Base-by-base conservation (phyloP, 2,329 filamentous ascomycete genomes). In the Botrytis elliptica region DNA sequence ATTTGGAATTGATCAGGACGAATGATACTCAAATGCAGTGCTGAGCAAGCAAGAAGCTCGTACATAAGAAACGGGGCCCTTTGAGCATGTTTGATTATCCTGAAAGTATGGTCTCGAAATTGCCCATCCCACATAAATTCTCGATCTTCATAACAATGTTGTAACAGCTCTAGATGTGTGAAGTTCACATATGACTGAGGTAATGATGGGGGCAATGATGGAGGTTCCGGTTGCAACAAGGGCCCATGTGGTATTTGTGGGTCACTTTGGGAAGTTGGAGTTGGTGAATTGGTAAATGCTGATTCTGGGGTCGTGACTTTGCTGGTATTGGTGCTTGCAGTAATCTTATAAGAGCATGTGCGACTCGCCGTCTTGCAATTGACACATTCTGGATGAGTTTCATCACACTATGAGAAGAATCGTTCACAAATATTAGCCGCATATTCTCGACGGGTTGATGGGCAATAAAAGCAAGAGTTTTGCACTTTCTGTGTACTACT, bases 111-210 rank as follows among this genome's bases (percentile, higher is more conserved):
- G 2, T 18, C 25, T 36, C 20, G 40, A 29, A 36, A n/a, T 52
- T 44, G 18, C 49, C n/a, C 36, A 52, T 55, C 70, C 46, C 60
- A 49, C 36, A 67, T 18, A 44, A 69, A 8, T n/a, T n/a, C 38
- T 36, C 4, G 4, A 62, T 60, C 40, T n/a, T 36, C 22, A 18
- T 18, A 25, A 33, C 33, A 40, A 64, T 52, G n/a, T 64, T 69
- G 71, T 20, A 82, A 81, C 25, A 85, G 75, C 70, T 85, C 84
- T 8, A 85, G 77, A 62, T 82, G 83, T 6, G 80, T 74, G 9
- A 82, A 38, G 55, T 77, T 79, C 55, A 78, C 75, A 65, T 73
- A 72, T 44, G 74, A 70, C 46, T 42, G 63, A 52, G 65, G n/a
- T 60, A 29, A 18, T 57, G 52, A 16, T 55, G n/a, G 25, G 14